Base-by-base conservation (phyloP, 2,329 filamentous ascomycete species). In the Sphaerulina musiva region DNA sequence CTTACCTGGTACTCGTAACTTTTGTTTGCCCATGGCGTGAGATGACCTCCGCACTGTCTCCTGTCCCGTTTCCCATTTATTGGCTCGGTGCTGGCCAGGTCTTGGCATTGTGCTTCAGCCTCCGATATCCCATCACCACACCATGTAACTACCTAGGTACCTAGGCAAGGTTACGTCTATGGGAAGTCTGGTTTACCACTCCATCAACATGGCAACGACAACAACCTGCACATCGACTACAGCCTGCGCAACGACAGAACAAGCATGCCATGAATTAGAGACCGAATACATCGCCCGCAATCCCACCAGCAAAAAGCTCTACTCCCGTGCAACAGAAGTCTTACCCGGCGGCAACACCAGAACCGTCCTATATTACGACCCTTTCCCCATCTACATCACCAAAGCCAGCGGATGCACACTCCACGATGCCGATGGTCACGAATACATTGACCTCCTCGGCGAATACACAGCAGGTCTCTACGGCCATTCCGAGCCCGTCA, bases 381-480 rank as follows among this genome's bases (percentile, higher is more conserved):
- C 71, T 4, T 74, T 71, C 53, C 71, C 71, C 0, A 50, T 73
- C 10, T 68, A 64, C 42, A 61, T 72, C 10, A 65, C 61, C 12
- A 61, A 58, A 11, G 70, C 66, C 2, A 51, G 60, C 14, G 63
- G 58, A 6, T 61, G 64, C 38, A 55, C 60, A 26, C 61, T 72
- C 14, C 51, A 55, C 17, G 65, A 64, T 14, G 67, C 67, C 48
- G 70, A 73, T 58, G 53, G 57, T 11, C 53, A 61, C 10, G 36
- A 43, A 17, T 85, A 84, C 64, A 70, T 76, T 11, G 83, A 87
- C 61, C 73, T 87, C 6, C 72, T 83, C 1, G 78, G 79, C 34
- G 84, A 87, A 66, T 81, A 81, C 62, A 81, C 80, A 0, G 84
- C 84, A 1, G 82, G 80, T 1, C 73, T 87, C 10, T 86, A 80